A percentile compares a stretch with the other conserved stretches of the same genome.
phyloP scores from a whole-genome alignment of 108 stramenopile genomes.

The Skeletonema tropicum region DNA sequence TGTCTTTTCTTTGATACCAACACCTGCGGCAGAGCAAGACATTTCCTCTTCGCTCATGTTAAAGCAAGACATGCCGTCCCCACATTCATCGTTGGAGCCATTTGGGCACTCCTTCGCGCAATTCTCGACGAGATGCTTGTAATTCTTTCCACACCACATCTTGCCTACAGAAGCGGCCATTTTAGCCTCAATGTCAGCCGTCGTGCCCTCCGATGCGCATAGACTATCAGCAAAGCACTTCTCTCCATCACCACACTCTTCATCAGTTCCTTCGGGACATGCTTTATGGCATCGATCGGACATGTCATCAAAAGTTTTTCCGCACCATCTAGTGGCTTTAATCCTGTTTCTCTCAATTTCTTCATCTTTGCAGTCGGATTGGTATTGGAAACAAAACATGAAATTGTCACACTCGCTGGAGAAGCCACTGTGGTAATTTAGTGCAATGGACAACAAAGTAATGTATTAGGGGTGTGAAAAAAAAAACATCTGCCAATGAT shows the following conservation, averaged over 20 bases:
- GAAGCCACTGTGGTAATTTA: not conserved
- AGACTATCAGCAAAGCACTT: conserved; percentile 7
- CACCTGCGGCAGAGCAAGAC: conserved; percentile 20
- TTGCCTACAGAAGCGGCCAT: not conserved
- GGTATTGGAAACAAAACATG: not conserved
- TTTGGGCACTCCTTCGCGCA: conserved; percentile 39
- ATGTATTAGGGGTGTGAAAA: not conserved
- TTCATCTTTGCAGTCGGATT: not conserved
- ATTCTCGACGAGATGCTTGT: conserved; percentile 44
- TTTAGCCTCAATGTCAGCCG: not conserved
- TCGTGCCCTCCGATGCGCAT: not conserved
- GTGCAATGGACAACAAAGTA: not conserved
- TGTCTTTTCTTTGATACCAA: conserved; percentile 28
- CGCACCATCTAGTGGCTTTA: not conserved
- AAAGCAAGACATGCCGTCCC: conserved; percentile 32
- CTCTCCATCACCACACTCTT: conserved; percentile 19
- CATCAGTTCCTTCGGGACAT: conserved; percentile 15
- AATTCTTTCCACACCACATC: conserved; percentile 39
- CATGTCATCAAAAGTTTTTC: not conserved
- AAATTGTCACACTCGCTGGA: not conserved
- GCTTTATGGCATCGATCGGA: conserved; percentile 1
- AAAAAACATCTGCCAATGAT: not conserved
- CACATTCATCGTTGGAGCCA: conserved; percentile 35
- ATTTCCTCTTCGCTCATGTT: conserved; percentile 32
- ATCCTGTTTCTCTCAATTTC: not conserved